Percentiles rank a stretch among this genome's conserved stretches.
Conservation (phyloP, 257 asterid species). For the Salvia splendens region DNA sequence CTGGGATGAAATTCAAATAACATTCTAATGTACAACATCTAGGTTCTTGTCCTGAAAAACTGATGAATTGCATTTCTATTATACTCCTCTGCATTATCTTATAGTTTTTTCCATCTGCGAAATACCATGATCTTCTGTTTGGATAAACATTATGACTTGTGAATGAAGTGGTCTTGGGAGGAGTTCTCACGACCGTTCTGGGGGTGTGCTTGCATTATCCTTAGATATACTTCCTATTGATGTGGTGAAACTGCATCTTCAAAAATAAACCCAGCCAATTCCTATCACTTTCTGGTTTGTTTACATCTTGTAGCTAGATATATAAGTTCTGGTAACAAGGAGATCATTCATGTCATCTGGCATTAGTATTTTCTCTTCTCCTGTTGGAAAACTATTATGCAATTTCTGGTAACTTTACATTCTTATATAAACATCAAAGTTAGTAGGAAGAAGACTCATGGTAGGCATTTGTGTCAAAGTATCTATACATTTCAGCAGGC, state of each 20-base stretch:
- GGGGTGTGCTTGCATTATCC: neutral
- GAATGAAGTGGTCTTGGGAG: neutral
- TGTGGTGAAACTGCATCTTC: constrained; percentile 11
- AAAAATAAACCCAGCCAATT: neutral
- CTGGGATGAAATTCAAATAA: neutral
- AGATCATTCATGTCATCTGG: constrained; percentile 20
- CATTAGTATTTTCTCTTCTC: constrained; percentile 3
- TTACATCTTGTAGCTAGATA: constrained; percentile 15
- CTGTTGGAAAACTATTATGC: neutral
- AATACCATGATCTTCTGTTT: neutral
- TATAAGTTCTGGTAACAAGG: constrained; percentile 12
- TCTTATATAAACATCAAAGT: constrained; percentile 3
- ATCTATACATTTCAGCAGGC: neutral
- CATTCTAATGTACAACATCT: constrained; percentile 4
- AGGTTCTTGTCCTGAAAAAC: constrained; percentile 19
- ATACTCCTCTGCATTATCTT: neutral
- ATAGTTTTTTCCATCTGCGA: constrained; percentile 1
- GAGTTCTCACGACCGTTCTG: neutral
- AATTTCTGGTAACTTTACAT: constrained; percentile 10
- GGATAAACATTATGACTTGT: constrained; percentile 15
- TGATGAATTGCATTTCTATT: constrained; percentile 13
- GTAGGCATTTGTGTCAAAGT: constrained; percentile 1
- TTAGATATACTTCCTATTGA: neutral
- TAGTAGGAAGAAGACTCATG: neutral
- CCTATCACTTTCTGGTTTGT: constrained; percentile 4